A percentile compares a stretch with the other conserved stretches of the same genome.
Evolutionary conservation across 164 flowering plant species (phyloP).

Genomic region (Chimonanthus praecox): DNA sequence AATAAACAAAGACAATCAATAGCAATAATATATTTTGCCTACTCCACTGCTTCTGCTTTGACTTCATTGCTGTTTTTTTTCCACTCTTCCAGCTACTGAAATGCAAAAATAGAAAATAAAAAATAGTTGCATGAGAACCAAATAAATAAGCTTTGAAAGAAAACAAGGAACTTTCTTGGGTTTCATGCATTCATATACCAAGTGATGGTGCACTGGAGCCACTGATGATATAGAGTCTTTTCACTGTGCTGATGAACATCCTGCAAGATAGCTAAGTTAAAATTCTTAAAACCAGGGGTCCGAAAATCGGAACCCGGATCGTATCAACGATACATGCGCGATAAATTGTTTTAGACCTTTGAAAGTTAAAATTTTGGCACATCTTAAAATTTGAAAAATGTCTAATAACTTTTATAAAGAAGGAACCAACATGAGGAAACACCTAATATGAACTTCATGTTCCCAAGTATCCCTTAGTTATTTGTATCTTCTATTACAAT

Average conservation of each 20-base stretch:
- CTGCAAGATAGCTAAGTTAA: slow-evolving; percentile 3
- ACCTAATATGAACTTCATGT: too few relatives aligned
- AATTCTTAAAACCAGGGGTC: neutral
- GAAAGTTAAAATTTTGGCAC: too few relatives aligned
- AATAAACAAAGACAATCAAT: neutral
- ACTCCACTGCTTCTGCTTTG: neutral
- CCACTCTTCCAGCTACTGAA: slow-evolving; percentile 7
- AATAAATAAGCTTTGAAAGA: neutral
- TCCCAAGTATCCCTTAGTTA: too few relatives aligned
- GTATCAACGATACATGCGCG: too few relatives aligned
- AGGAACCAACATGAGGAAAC: too few relatives aligned
- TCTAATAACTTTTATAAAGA: too few relatives aligned
- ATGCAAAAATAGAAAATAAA: neutral
- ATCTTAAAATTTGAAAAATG: too few relatives aligned
- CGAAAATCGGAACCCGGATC: too few relatives aligned
- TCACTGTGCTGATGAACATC: slow-evolving; percentile 16
- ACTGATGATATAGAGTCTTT: slow-evolving; percentile 17
- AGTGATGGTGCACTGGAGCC: slow-evolving; percentile 14
- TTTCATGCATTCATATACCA: slow-evolving; percentile 1
- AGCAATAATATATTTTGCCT: neutral
- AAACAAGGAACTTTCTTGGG: neutral
- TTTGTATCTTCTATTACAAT: too few relatives aligned
- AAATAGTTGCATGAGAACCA: neutral
- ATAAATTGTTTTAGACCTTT: too few relatives aligned
- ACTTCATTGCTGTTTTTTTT: neutral